These are phyloP conservation scores for Jaltomata sinuosa DNA, from an alignment of 257 asterid species.

Conservation along the genomic window DNA sequence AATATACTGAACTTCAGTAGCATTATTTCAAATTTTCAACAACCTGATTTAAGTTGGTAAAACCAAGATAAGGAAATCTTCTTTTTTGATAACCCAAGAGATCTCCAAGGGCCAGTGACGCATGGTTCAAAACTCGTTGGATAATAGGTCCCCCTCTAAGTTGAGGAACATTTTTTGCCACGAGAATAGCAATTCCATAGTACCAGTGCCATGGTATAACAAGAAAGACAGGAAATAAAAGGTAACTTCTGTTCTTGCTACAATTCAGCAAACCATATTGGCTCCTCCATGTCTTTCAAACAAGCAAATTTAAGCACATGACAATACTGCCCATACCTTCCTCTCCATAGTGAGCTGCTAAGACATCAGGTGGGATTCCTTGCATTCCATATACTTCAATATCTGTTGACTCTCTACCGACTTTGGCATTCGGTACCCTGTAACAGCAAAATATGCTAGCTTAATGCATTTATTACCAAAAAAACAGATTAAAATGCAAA, in stretches of 20 bases:
- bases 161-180: neutral
- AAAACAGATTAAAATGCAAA: neutral
- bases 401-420: constrained; percentile 87
- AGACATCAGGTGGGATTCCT: constrained; percentile 83
- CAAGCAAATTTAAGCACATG: neutral
- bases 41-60: neutral
- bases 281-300: neutral
- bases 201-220: neutral
- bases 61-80: neutral
- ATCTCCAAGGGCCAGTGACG: neutral
- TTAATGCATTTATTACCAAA: neutral
- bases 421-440: constrained; percentile 96
- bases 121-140: neutral
- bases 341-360: constrained; percentile 91
- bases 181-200: neutral
- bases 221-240: neutral
- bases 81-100: neutral
- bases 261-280: neutral
- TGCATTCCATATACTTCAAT: constrained; percentile 97
- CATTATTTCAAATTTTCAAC: neutral
- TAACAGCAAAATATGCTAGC: neutral
- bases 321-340: constrained; percentile 42
- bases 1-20: neutral
- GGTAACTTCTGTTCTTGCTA: neutral
- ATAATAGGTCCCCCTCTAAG: neutral